Conservation (phyloP, 441 rosid genomes). For the Eutrema salsugineum region DNA sequence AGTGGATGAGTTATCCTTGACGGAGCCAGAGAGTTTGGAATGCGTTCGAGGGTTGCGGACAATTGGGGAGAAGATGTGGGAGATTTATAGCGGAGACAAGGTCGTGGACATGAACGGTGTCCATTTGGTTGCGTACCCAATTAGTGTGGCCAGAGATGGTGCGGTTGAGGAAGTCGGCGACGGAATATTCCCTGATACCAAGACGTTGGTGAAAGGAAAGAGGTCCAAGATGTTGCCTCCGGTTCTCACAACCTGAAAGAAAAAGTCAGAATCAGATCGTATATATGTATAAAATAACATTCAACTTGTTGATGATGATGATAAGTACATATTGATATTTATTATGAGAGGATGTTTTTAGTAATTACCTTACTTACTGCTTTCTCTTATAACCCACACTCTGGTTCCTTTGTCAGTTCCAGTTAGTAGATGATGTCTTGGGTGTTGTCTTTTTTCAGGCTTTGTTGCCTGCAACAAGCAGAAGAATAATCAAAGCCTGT, state of each 20-base stretch:
- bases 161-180: constrained; percentile 42
- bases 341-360: background rate
- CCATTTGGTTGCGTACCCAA: constrained; percentile 69
- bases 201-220: constrained; percentile 60
- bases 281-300: background rate
- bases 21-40: constrained; percentile 52
- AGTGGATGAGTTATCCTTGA: constrained; percentile 24
- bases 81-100: constrained; percentile 54
- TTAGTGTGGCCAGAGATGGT: constrained; percentile 55
- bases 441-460: constrained; percentile 1
- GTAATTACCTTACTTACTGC: background rate
- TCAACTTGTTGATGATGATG: constrained; percentile 1
- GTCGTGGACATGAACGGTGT: constrained; percentile 70
- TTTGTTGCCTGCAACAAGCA: constrained; percentile 19
- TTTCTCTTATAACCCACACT: background rate
- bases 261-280: background rate
- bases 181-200: constrained; percentile 74
- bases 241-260: constrained; percentile 38
- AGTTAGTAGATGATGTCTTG: background rate
- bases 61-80: constrained; percentile 75
- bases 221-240: constrained; percentile 70
- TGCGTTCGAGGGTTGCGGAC: constrained; percentile 49
- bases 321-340: background rate
- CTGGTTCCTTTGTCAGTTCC: background rate
- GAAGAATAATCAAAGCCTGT: constrained; percentile 16